Conservation (phyloP, 1,284 basidiomycete genomes). For the Heterobasidion irregulare region DNA sequence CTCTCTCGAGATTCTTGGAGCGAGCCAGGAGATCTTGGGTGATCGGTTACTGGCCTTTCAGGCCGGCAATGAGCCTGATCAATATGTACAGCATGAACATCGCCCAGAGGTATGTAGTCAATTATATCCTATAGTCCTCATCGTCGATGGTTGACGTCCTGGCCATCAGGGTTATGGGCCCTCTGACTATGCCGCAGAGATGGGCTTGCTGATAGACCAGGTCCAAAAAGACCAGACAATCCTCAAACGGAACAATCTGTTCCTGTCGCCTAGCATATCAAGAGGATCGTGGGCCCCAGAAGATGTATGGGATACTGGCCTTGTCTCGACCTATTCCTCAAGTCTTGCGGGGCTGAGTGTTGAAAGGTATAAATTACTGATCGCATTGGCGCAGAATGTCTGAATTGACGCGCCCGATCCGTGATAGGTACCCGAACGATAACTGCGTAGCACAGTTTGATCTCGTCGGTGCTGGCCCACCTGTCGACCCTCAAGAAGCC, state of each 20-base stretch:
- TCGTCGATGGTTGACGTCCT: conserved; percentile 11
- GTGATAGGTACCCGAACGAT: conserved; percentile 35
- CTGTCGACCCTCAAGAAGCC: conserved; percentile 37
- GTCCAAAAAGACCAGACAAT: conserved; percentile 34
- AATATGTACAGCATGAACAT: conserved; percentile 25
- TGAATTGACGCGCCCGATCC: not conserved
- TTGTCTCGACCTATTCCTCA: conserved; percentile 37
- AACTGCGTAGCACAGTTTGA: conserved; percentile 54
- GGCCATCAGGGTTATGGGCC: conserved; percentile 24
- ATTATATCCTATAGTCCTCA: conserved; percentile 12
- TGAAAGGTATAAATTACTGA: conserved; percentile 32
- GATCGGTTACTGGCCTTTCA: conserved; percentile 35
- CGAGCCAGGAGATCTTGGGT: conserved; percentile 34
- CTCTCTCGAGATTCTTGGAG: conserved; percentile 35
- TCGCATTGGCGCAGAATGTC: not conserved
- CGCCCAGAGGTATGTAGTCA: conserved; percentile 1
- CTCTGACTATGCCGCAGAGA: conserved; percentile 42
- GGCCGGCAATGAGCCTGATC: conserved; percentile 50
- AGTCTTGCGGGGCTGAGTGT: conserved; percentile 43
- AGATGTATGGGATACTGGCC: conserved; percentile 50
- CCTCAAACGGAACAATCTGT: conserved; percentile 35
- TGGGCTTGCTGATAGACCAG: conserved; percentile 27
- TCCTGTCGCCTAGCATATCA: conserved; percentile 50
- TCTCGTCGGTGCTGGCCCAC: conserved; percentile 20
- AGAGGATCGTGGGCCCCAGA: conserved; percentile 38